Base-by-base conservation (phyloP, 352 stramenopile species). In the Phytophthora macrochlamydospora region DNA sequence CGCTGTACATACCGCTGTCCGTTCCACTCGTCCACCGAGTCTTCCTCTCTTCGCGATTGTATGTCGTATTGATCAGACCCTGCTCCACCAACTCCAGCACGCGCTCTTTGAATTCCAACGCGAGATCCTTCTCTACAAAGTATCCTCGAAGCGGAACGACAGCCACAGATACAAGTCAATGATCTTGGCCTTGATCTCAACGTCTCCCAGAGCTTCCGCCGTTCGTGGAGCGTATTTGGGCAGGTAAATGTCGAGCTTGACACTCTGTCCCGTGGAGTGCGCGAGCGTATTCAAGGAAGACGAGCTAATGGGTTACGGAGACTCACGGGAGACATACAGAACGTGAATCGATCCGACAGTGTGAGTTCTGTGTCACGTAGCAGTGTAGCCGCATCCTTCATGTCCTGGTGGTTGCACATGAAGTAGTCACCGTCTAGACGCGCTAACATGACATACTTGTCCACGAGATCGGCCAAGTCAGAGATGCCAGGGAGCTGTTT, bases 101-200 rank as follows among this genome's bases (percentile, higher is more conserved):
- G 28, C 71, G 64, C 13, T 60, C 62, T 62, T 94, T 94, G 59
- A 91, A 49, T 43, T 91, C 81, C 3, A 92, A 43, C 18, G 86
- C 86, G 29, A 91, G 33, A 28, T 85, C 75, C 14, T 90, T 78
- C 70, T 92, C 80, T 11, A 83, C 84, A 57, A 97, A 35, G 85
- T 94, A 9, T 83, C 81, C 32, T 93, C 81, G 67, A 98, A 98
- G 43, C 94, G 94, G 53, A 85, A 89, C 48, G 92, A 93, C 1
- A 99, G 78, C 96, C 96, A 99, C 18, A 98, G 62, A 75, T 98
- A 98, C 37, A 98, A 45, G 56, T 98, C 94, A 43, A 98, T 90
- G 61, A 98, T 89, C 67, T 95, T 87, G 56, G 97, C 87, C 61
- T 98, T 91, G 59, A 87, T 89, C 72, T 98, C 97, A 3, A 98